Conservation (phyloP, 441 rosid species). For the Corymbia calophylla region DNA sequence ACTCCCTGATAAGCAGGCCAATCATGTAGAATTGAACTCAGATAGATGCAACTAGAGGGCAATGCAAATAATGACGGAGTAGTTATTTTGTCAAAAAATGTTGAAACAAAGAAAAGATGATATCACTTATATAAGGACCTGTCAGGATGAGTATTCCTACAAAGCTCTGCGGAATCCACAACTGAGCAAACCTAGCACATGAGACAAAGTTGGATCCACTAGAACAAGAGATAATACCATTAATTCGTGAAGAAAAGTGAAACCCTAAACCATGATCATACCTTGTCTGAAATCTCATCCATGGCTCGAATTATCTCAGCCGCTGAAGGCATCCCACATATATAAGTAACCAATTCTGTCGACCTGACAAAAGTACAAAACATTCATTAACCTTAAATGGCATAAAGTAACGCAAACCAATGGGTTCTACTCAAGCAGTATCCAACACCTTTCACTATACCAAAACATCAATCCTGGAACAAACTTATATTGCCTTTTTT, state of each 20-base stretch:
- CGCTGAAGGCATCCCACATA: constrained; percentile 67
- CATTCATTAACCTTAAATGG: background rate
- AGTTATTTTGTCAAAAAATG: background rate
- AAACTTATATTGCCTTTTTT: background rate
- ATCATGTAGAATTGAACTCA: background rate
- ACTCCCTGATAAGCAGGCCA: constrained; percentile 46
- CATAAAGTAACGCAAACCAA: background rate
- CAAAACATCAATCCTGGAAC: background rate
- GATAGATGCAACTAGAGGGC: background rate
- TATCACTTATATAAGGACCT: constrained; percentile 32
- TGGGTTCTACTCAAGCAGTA: background rate
- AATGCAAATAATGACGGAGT: background rate
- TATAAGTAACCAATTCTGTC: constrained; percentile 54
- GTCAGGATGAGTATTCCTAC: constrained; percentile 92
- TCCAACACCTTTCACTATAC: background rate
- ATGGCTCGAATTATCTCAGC: constrained; percentile 64
- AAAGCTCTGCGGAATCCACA: constrained; percentile 95
- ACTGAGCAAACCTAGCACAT: constrained; percentile 74
- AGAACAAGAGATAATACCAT: background rate
- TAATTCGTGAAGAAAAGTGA: background rate
- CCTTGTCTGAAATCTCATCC: constrained; percentile 93
- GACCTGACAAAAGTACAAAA: constrained; percentile 38
- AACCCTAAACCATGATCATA: constrained; percentile 13
- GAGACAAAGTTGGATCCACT: background rate
- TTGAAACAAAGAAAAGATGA: background rate